phyloP scores from a whole-genome alignment of 1,139 yeast species.

The Ogataea hybrid region DNA sequence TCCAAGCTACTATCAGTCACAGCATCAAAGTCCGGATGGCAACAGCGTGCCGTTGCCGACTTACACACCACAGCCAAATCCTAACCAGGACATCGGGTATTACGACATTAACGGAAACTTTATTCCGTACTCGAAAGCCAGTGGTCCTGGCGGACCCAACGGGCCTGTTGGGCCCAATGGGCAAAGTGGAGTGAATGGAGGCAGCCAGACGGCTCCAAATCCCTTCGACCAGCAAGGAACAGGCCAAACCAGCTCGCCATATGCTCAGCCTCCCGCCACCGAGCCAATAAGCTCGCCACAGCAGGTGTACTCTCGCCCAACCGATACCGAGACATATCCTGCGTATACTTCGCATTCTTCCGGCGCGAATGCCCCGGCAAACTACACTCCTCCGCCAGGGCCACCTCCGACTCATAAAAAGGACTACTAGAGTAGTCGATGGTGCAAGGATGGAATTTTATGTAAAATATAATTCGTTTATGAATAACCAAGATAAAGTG shows the following conservation, averaged over 20 bases:
- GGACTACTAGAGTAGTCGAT: slow-evolving; percentile 1
- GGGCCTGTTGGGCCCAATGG: not conserved
- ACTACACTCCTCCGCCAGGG: slow-evolving; percentile 26
- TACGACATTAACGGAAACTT: slow-evolving; percentile 69
- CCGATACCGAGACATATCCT: slow-evolving; percentile 14
- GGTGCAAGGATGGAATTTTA: slow-evolving; percentile 3
- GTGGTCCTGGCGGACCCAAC: slow-evolving; percentile 1
- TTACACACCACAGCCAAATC: slow-evolving; percentile 63
- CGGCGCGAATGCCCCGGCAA: slow-evolving; percentile 1
- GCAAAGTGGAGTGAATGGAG: slow-evolving; percentile 1
- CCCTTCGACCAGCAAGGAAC: slow-evolving; percentile 2
- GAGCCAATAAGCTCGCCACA: slow-evolving; percentile 9
- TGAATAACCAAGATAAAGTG: slow-evolving; percentile 6
- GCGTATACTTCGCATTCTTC: slow-evolving; percentile 3
- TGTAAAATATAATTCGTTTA: not conserved
- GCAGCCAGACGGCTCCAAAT: not conserved
- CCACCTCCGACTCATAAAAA: slow-evolving; percentile 26
- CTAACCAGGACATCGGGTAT: slow-evolving; percentile 70
- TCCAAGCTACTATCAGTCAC: slow-evolving; percentile 78
- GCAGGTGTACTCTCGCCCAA: slow-evolving; percentile 15
- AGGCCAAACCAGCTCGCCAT: slow-evolving; percentile 5
- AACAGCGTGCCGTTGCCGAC: slow-evolving; percentile 58
- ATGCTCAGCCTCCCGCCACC: slow-evolving; percentile 1
- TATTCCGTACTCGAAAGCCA: slow-evolving; percentile 35
- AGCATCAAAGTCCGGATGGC: slow-evolving; percentile 48